These are phyloP conservation scores for Argentina anserina DNA, from an alignment of 306 rosid species.

Conservation along the genomic window DNA sequence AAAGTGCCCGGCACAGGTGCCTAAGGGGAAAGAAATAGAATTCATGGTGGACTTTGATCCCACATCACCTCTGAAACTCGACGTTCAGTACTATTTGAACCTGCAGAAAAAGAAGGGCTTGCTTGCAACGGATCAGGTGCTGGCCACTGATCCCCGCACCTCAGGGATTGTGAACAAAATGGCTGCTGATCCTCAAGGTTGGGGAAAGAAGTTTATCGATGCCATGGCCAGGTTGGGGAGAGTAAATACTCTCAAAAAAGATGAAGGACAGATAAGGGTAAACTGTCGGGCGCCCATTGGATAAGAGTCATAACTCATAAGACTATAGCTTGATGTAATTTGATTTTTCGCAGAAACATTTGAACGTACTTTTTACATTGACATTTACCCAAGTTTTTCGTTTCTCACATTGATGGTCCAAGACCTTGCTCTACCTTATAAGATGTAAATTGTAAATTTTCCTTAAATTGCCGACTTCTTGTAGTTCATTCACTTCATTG, in stretches of 20 bases:
- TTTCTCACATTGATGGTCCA: too few relatives aligned
- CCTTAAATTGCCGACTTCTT: too few relatives aligned
- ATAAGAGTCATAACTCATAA: too few relatives aligned
- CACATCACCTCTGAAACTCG: conserved; percentile 41
- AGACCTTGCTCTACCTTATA: too few relatives aligned
- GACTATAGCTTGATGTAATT: too few relatives aligned
- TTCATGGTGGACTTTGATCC: conserved; percentile 36
- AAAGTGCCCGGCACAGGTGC: conserved; percentile 19
- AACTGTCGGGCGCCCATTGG: too few relatives aligned
- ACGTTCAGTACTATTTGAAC: conserved; percentile 39
- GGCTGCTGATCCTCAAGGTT: conserved; percentile 23
- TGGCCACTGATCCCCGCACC: conserved; percentile 38
- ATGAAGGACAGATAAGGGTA: conserved; percentile 32
- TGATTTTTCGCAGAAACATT: too few relatives aligned
- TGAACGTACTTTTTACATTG: too few relatives aligned
- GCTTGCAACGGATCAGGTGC: conserved; percentile 41
- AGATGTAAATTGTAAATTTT: too few relatives aligned
- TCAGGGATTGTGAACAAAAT: conserved; percentile 18
- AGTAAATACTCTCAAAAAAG: conserved; percentile 33
- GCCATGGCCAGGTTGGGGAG: conserved; percentile 31
- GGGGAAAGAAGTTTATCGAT: conserved; percentile 26
- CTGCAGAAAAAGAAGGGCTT: conserved; percentile 29
- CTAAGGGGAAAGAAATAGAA: neutral
- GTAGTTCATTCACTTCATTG: too few relatives aligned
- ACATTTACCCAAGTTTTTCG: too few relatives aligned